These are phyloP conservation scores for Colletotrichum liriopes DNA, from an alignment of 2,329 filamentous ascomycete genomes.

Conservation along the genomic window DNA sequence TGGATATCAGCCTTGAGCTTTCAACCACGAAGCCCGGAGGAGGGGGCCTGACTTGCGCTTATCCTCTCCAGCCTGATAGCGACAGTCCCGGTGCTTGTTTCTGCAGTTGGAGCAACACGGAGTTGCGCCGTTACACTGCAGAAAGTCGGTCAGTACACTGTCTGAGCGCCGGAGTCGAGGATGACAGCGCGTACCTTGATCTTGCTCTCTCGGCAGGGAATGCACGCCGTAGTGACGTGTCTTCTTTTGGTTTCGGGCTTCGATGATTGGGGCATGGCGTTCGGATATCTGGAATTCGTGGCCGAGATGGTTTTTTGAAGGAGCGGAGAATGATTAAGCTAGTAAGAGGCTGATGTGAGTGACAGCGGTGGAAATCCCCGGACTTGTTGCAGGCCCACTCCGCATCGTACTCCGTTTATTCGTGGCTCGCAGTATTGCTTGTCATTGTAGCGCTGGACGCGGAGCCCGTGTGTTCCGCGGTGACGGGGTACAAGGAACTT, in stretches of 20 bases:
- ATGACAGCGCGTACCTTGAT: slow-evolving; percentile 53
- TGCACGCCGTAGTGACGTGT: slow-evolving; percentile 61
- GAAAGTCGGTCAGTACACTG: neutral
- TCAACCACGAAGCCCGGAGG: neutral
- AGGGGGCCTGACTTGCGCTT: slow-evolving; percentile 34
- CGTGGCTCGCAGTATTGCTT: neutral
- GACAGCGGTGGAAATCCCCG: slow-evolving; percentile 10
- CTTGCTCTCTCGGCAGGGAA: slow-evolving; percentile 61
- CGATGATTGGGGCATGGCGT: slow-evolving; percentile 25
- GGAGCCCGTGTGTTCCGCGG: neutral
- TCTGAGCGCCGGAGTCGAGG: neutral
- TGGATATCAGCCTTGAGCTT: neutral
- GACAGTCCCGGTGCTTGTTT: slow-evolving; percentile 21
- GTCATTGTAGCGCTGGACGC: neutral
- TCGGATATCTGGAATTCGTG: neutral
- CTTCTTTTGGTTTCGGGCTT: slow-evolving; percentile 48
- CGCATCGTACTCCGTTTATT: neutral
- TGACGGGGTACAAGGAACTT: slow-evolving; percentile 11
- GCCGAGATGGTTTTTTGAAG: slow-evolving; percentile 2
- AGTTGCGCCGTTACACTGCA: slow-evolving; percentile 29
- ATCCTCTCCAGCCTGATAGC: slow-evolving; percentile 31
- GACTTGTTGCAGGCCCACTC: slow-evolving; percentile 2
- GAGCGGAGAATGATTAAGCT: slow-evolving; percentile 8
- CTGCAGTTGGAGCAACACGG: slow-evolving; percentile 30
- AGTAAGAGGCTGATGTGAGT: slow-evolving; percentile 18